Conservation (phyloP, 208 protist genomes). For the Trypanosoma caninum region DNA sequence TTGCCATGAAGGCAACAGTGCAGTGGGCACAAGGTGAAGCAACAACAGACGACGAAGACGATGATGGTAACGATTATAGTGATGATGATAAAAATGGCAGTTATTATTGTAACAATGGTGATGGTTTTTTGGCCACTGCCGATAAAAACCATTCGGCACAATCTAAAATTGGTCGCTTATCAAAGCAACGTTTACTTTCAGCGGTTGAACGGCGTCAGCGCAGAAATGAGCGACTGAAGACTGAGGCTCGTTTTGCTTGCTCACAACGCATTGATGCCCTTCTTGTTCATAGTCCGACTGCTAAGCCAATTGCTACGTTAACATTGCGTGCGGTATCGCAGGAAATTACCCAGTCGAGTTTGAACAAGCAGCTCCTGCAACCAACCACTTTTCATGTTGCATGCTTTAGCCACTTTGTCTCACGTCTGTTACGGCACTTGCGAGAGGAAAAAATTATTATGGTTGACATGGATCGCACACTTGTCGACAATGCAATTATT, state of each 20-base stretch:
- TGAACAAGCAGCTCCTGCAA: slow-evolving; percentile 20
- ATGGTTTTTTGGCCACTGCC: too few species aligned
- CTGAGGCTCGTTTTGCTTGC: slow-evolving; percentile 55
- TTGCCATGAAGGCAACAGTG: slow-evolving; percentile 38
- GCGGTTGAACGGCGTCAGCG: slow-evolving; percentile 44
- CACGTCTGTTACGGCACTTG: slow-evolving; percentile 54
- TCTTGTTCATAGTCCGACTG: slow-evolving; percentile 44
- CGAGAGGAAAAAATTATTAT: slow-evolving; percentile 57
- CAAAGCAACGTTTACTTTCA: slow-evolving; percentile 24
- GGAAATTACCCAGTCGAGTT: neutral
- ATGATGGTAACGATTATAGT: neutral
- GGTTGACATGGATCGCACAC: slow-evolving; percentile 84
- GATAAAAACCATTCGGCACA: neutral
- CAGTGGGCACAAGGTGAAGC: slow-evolving; percentile 50
- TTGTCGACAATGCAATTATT: slow-evolving; percentile 77
- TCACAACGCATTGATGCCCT: slow-evolving; percentile 59
- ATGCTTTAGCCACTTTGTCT: slow-evolving; percentile 58
- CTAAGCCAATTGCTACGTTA: slow-evolving; percentile 54
- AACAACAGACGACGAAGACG: slow-evolving; percentile 1
- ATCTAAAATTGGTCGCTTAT: neutral
- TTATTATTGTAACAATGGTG: too few species aligned
- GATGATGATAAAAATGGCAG: too few species aligned
- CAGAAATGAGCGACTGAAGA: slow-evolving; percentile 60
- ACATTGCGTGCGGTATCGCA: slow-evolving; percentile 24
- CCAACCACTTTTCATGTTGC: slow-evolving; percentile 42